A percentile compares a stretch with the other conserved stretches of the same genome.
These are phyloP conservation scores for Lentinula raphanica DNA, from an alignment of 768 basidiomycete genomes.

Conservation along the genomic window DNA sequence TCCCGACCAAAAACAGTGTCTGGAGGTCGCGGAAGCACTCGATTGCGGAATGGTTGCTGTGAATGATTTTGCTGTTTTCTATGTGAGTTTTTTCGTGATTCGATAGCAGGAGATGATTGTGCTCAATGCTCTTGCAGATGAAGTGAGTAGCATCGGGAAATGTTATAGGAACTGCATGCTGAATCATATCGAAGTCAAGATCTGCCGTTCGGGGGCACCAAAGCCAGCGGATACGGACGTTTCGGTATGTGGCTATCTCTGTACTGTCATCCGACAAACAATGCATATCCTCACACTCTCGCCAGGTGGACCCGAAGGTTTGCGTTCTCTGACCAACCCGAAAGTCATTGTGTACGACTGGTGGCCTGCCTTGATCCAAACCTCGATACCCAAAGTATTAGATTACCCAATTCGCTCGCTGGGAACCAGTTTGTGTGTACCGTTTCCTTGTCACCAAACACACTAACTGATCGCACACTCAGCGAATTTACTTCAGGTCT, in stretches of 20 bases:
- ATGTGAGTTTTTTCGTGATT: constrained; percentile 41
- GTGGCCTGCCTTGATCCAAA: constrained; percentile 79
- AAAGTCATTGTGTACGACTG: constrained; percentile 87
- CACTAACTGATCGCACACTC: neutral
- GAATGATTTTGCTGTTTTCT: constrained; percentile 91
- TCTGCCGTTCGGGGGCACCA: constrained; percentile 91
- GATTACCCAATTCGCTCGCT: constrained; percentile 83
- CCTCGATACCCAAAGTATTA: constrained; percentile 76
- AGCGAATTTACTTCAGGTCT: constrained; percentile 51
- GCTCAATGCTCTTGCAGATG: constrained; percentile 36
- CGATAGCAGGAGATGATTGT: neutral
- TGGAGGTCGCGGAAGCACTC: constrained; percentile 73
- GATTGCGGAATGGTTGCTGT: constrained; percentile 97
- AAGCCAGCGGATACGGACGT: constrained; percentile 88
- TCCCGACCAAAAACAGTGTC: constrained; percentile 69
- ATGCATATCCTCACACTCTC: neutral
- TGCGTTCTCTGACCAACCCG: constrained; percentile 80
- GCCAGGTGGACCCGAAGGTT: constrained; percentile 86
- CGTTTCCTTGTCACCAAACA: neutral
- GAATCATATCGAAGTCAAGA: constrained; percentile 55
- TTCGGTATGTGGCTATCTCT: constrained; percentile 54
- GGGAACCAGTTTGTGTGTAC: constrained; percentile 64
- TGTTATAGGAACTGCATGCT: constrained; percentile 6
- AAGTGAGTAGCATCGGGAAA: constrained; percentile 45
- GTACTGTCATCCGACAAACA: neutral